A percentile compares a stretch with the other conserved stretches of the same genome.
These are phyloP conservation scores for Candida wancherniae DNA, from an alignment of 805 yeast genomes.

Conservation along the genomic window DNA sequence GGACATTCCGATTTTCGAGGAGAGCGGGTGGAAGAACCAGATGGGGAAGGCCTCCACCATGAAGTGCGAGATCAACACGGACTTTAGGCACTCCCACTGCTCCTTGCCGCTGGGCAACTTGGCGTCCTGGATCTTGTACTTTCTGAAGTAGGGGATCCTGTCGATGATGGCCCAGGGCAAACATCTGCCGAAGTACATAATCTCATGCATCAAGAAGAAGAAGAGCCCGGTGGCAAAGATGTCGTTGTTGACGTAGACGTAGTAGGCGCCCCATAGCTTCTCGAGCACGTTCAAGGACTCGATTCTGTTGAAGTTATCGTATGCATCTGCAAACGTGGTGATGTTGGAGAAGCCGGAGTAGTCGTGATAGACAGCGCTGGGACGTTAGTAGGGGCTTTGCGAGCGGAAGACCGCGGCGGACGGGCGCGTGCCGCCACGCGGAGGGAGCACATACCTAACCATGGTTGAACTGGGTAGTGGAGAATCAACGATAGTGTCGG, in stretches of 20 bases:
- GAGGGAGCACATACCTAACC: constrained; percentile 17
- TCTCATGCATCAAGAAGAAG: constrained; percentile 78
- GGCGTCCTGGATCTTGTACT: constrained; percentile 84
- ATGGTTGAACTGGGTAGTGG: too few relatives aligned
- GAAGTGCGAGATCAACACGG: constrained; percentile 81
- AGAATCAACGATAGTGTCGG: too few relatives aligned
- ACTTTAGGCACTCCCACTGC: constrained; percentile 88
- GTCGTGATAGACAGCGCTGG: constrained; percentile 30
- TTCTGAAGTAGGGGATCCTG: constrained; percentile 75
- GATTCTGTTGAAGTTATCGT: constrained; percentile 25
- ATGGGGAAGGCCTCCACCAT: constrained; percentile 93
- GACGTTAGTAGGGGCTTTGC: constrained; percentile 11
- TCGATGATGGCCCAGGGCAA: constrained; percentile 91
- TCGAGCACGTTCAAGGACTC: constrained; percentile 44
- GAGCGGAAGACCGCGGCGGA: neutral
- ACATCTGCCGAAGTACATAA: constrained; percentile 87
- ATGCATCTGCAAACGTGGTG: constrained; percentile 27
- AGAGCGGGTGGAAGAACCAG: constrained; percentile 94
- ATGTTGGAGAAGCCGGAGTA: constrained; percentile 30
- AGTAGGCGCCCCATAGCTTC: constrained; percentile 84
- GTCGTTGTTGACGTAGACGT: constrained; percentile 80
- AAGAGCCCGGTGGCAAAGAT: constrained; percentile 86
- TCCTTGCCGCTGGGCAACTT: constrained; percentile 76
- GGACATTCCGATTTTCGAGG: constrained; percentile 73
- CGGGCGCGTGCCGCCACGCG: neutral